Evolutionary conservation across 2,329 filamentous ascomycete genomes (phyloP).

Genomic region (Talaromyces sp.): DNA sequence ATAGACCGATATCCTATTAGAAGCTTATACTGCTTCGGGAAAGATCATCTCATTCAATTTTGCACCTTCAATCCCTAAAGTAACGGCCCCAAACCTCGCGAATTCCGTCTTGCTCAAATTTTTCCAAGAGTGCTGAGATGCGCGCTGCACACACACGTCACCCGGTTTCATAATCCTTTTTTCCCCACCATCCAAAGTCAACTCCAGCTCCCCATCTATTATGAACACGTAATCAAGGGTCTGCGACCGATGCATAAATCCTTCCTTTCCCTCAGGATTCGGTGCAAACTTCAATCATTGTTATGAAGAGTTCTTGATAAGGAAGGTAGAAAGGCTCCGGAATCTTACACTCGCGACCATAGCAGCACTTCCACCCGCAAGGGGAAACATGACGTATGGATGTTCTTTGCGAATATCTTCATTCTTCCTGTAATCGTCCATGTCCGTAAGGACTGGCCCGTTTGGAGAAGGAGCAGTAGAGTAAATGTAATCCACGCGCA

Average conservation of each 20-base stretch:
- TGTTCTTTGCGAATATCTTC: constrained; percentile 1
- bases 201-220: constrained; percentile 52
- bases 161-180: constrained; percentile 46
- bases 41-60: constrained; percentile 2
- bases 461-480: neutral
- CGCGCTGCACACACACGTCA: constrained; percentile 56
- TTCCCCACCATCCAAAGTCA: constrained; percentile 52
- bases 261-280: constrained; percentile 27
- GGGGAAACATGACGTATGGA: constrained; percentile 2
- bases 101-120: constrained; percentile 50
- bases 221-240: constrained; percentile 55
- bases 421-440: constrained; percentile 2
- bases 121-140: constrained; percentile 54
- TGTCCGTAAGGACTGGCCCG: neutral
- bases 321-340: neutral
- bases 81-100: constrained; percentile 31
- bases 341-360: neutral
- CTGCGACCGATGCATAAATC: constrained; percentile 53
- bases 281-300: constrained; percentile 1
- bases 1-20: neutral
- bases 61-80: neutral
- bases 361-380: constrained; percentile 1
- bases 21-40: constrained; percentile 1
- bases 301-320: neutral
- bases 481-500: neutral